These are phyloP conservation scores for Sutorius eximius DNA, from an alignment of 1,284 basidiomycete species.

Conservation along the genomic window DNA sequence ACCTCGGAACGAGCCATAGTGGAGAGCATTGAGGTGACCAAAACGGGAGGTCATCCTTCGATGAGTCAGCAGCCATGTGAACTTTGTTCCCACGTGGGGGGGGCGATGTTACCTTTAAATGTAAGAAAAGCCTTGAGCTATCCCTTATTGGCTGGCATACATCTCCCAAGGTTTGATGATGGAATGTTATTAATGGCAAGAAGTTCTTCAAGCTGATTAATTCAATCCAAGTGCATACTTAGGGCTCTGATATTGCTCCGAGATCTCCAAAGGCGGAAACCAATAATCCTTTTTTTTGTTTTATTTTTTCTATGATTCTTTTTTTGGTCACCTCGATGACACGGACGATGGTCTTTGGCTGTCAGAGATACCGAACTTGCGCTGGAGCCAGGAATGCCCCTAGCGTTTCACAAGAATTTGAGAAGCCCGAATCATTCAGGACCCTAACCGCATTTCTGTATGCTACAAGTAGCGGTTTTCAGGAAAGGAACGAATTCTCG, in stretches of 20 bases:
- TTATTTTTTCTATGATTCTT: too few relatives aligned
- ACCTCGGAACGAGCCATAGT: background rate
- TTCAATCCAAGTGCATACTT: background rate
- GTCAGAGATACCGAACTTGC: background rate
- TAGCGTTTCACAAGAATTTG: background rate
- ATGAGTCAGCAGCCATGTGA: background rate
- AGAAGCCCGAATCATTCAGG: too few relatives aligned
- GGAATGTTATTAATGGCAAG: too few relatives aligned
- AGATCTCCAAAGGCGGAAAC: background rate
- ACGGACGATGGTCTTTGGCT: background rate
- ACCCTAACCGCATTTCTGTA: background rate
- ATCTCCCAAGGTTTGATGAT: too few relatives aligned
- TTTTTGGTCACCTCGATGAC: background rate
- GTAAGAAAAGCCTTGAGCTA: too few relatives aligned
- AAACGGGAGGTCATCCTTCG: background rate
- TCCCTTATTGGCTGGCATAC: too few relatives aligned
- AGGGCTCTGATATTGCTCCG: background rate
- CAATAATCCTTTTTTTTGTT: background rate
- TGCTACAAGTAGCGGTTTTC: background rate
- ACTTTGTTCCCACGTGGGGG: background rate
- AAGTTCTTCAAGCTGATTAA: too few relatives aligned
- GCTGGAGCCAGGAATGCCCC: too few relatives aligned
- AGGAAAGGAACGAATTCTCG: background rate
- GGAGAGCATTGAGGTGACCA: background rate
- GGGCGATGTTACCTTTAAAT: background rate